A percentile compares a stretch with the other conserved stretches of the same genome.
These are phyloP conservation scores for Mayamaea pseudoterrestris DNA, from an alignment of 108 stramenopile genomes.

Conservation along the genomic window DNA sequence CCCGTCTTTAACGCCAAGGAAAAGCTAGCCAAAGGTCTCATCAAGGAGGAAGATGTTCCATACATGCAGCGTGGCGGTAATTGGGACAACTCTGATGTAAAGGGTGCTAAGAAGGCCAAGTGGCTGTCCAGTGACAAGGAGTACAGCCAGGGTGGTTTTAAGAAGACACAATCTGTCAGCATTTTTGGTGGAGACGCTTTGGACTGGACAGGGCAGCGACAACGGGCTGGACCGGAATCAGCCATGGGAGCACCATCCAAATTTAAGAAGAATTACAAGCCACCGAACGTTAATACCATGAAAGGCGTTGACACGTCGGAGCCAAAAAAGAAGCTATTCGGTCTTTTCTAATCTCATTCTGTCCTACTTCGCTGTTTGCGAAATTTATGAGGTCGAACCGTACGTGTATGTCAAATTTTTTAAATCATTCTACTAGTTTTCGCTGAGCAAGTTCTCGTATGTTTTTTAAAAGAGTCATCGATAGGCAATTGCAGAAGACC, in stretches of 20 bases:
- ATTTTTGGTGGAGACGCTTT: constrained; percentile 73
- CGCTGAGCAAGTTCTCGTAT: no score
- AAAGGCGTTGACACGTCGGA: constrained; percentile 15
- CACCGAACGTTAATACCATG: constrained; percentile 50
- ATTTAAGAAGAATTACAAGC: constrained; percentile 68
- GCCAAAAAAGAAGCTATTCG: constrained; percentile 55
- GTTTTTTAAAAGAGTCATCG: no score
- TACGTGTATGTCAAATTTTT: no score
- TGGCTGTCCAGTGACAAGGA: constrained; percentile 59
- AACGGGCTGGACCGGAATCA: constrained; percentile 22
- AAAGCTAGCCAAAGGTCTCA: constrained; percentile 38
- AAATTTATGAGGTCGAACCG: no score
- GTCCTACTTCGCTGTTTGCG: background rate
- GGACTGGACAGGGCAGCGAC: constrained; percentile 66
- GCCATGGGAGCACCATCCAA: constrained; percentile 29
- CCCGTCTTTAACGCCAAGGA: constrained; percentile 61
- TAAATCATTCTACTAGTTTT: no score
- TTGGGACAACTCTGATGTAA: constrained; percentile 64
- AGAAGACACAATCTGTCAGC: constrained; percentile 59
- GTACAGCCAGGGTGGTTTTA: constrained; percentile 64
- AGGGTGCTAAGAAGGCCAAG: constrained; percentile 39
- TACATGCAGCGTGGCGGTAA: constrained; percentile 38
- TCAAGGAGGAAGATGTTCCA: constrained; percentile 44
- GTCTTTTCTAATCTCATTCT: constrained; percentile 37
- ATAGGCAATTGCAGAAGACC: no score